These are phyloP conservation scores for Xerocomus amazonicus DNA, from an alignment of 1,284 basidiomycete species.

Conservation along the genomic window DNA sequence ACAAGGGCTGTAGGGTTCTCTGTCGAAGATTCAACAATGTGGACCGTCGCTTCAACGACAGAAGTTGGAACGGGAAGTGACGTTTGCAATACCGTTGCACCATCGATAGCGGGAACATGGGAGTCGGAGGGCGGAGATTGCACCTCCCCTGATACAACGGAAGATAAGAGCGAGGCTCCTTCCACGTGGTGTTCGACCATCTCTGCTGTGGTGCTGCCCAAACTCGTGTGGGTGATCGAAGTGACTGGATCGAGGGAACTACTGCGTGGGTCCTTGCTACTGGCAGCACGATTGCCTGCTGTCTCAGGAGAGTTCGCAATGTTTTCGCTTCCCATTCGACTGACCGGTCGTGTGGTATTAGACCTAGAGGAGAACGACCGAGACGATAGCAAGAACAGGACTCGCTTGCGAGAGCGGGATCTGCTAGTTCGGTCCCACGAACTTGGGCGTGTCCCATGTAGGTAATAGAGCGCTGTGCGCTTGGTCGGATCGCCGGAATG, in stretches of 20 bases:
- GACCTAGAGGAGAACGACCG: slow-evolving; percentile 1
- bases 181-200: slow-evolving; percentile 1
- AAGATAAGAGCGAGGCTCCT: slow-evolving; percentile 1
- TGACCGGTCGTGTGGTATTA: slow-evolving; percentile 1
- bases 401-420: not conserved
- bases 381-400: not conserved
- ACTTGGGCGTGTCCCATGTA: slow-evolving; percentile 4
- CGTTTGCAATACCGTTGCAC: not conserved
- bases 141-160: slow-evolving; percentile 1
- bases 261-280: not conserved
- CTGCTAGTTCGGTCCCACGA: slow-evolving; percentile 3
- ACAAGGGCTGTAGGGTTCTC: not conserved
- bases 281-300: too few relatives aligned
- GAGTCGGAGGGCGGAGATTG: not conserved
- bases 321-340: slow-evolving; percentile 1
- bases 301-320: not conserved
- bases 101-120: not conserved
- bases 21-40: slow-evolving; percentile 5
- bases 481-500: slow-evolving; percentile 6
- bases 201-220: not conserved
- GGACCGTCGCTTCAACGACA: not conserved
- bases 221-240: not conserved
- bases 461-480: slow-evolving; percentile 7
- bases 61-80: not conserved
- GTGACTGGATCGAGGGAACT: not conserved